These are phyloP conservation scores for Blakeslea trispora DNA, from an alignment of 371 early-diverging fungal species.

Conservation along the genomic window DNA sequence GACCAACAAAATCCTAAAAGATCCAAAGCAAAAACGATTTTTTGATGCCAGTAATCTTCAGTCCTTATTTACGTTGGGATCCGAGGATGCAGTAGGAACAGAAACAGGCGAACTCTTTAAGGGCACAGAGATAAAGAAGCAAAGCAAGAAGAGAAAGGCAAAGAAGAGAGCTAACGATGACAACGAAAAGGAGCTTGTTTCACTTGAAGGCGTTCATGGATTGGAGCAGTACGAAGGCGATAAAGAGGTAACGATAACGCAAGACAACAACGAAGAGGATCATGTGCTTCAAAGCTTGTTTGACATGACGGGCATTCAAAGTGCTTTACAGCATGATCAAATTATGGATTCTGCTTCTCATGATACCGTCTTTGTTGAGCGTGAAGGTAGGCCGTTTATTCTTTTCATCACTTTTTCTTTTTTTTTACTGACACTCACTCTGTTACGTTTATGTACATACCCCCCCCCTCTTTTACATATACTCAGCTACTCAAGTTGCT, in stretches of 20 bases:
- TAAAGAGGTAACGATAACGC: constrained; percentile 19
- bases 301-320: constrained; percentile 81
- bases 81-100: constrained; percentile 58
- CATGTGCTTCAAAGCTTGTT: constrained; percentile 74
- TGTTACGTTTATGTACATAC: too few species aligned
- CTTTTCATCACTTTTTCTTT: too few species aligned
- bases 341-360: constrained; percentile 72
- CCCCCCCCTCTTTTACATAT: too few species aligned
- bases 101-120: constrained; percentile 74
- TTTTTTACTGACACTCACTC: too few species aligned
- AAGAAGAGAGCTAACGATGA: constrained; percentile 32
- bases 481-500: constrained; percentile 58
- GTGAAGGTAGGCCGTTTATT: constrained; percentile 66
- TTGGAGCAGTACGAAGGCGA: constrained; percentile 61
- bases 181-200: constrained; percentile 37
- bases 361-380: constrained; percentile 69
- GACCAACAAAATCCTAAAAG: constrained; percentile 93
- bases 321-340: constrained; percentile 85
- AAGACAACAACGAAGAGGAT: constrained; percentile 26
- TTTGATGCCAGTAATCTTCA: constrained; percentile 80
- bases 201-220: constrained; percentile 53
- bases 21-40: constrained; percentile 89
- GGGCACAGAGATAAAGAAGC: constrained; percentile 58
- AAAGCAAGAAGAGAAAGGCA: constrained; percentile 26
- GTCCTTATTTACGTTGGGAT: constrained; percentile 82